These are phyloP conservation scores for Nadsonia commutata DNA, from an alignment of 1,139 yeast genomes.

Conservation along the genomic window DNA sequence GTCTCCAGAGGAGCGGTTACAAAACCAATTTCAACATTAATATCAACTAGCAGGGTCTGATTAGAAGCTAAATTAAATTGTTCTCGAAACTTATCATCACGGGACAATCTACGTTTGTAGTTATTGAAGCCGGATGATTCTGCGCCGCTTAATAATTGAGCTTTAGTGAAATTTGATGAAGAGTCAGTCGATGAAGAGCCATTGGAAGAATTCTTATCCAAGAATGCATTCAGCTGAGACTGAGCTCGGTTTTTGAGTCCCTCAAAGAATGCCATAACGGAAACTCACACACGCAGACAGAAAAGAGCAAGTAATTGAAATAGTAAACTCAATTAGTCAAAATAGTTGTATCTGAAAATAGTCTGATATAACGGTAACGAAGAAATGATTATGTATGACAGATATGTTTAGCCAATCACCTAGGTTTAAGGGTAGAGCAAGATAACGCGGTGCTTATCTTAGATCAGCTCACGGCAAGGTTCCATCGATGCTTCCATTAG, in stretches of 20 bases:
- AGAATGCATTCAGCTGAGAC: background rate
- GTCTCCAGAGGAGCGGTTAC: slow-evolving; percentile 20
- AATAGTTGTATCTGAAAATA: no score
- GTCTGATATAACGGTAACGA: no score
- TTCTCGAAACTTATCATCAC: slow-evolving; percentile 55
- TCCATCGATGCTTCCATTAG: no score
- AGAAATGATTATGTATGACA: no score
- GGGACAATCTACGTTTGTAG: slow-evolving; percentile 26
- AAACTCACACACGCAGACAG: no score
- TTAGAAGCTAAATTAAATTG: slow-evolving; percentile 57
- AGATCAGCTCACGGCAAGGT: no score
- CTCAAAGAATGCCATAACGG: background rate
- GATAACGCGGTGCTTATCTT: no score
- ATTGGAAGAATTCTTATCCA: background rate
- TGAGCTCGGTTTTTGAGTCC: background rate
- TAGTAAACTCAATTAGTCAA: no score
- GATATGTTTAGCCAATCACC: no score
- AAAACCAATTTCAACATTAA: slow-evolving; percentile 51
- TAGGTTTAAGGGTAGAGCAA: no score
- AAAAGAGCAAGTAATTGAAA: no score
- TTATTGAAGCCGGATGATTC: slow-evolving; percentile 16
- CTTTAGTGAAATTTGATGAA: background rate
- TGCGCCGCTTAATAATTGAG: slow-evolving; percentile 5
- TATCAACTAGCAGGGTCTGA: slow-evolving; percentile 52
- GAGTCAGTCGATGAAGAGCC: background rate